Evolutionary conservation across 805 yeast species (phyloP), one percentile per base, ranked within the genome.

Genomic region (Maudiozyma turicensis): DNA sequence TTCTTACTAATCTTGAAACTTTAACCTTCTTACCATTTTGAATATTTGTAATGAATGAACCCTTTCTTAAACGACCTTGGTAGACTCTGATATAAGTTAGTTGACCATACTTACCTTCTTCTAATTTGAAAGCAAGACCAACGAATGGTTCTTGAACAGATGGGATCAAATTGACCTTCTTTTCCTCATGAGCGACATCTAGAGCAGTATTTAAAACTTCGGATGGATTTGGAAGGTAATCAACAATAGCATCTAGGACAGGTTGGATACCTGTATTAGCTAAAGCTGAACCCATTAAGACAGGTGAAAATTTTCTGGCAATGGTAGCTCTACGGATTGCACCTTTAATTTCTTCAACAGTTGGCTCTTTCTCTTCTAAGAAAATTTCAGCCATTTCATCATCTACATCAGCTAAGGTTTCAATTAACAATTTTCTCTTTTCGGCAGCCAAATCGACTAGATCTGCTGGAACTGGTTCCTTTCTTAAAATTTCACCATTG

Each of bases 51-150:
- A 93, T 86, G 71, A 81, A 84, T 58, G 81, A 74, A 58, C 99
- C 99, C 69, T 91, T 93, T 71, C 81, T 86, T 71, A 93, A 73
- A 61, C 80, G 81, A 60, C 99, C 99, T 73, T 93, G 99, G 70
- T 93, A 93, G 34, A 93, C 96, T 68, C 99, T 84, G 64, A 93
- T 79, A 66, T 93, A 93, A 33, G 99, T 93, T 61, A 93, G 78
- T 74, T 93, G 99, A 59, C 99, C 99, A 66, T 87, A 93, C 62
- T 87, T 84, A 57, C 99, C 98, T 72, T 93, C 99, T 73, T 93
- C 99, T 56, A 93, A 81, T 73, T 93, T 93, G 80, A 93, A 93
- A n/a, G 99, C 99, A 52, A 93, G 77, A 44, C 96, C 97, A 50
- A 93, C 95, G 61, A 93, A 87, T 38, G 97, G 95, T 57, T 81